Base-by-base conservation (phyloP, 441 rosid genomes). In the Adansonia grandidieri region DNA sequence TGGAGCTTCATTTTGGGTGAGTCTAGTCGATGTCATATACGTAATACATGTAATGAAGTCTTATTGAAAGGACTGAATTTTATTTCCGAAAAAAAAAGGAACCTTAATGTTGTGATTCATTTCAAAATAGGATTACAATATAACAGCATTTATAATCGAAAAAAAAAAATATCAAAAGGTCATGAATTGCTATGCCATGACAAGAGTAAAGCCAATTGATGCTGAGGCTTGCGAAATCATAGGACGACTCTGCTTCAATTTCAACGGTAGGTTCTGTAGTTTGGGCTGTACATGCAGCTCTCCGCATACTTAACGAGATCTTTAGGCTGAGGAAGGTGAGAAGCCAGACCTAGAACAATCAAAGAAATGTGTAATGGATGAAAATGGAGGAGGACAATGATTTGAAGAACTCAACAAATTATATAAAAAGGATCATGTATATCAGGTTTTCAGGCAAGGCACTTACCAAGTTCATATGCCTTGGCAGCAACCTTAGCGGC, bases 281-380 rank as follows among this genome's bases (percentile, higher is more conserved):
- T 71, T 13, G 97, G 96, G 81, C 95, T 87, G 90, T 91, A 96
- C 99, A 96, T 94, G 93, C 96, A 87, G 90, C 98, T 94, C 88
- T 96, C 98, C 0, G 99, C 99, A 60, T 87, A 87, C 83, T 89
- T 84, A 13, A 94, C 95, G 14, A 96, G 91, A 85, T 94, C 89
- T 80, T 90, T 69, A 0, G 99, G 96, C 60, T 87, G 97, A 76
- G 99, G 98, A 3, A 94, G 98, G 66, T 82, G 91, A 64, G 99
- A 89, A 54, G 99, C 97, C 87, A 96, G 81, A 80, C 99, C 98
- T 92, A 37, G 9, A 78, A 13, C 57, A 76, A 58, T 60, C 28
- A 65, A 47, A 62, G n/a, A 7, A 63, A 1, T 10, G 2, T 0
- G 54, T 9, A 71, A 54, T 17, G 48, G 17, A 54, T 32, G 54